phyloP scores from a whole-genome alignment of 352 stramenopile genomes.

The Phytopythium chamaehyphon region DNA sequence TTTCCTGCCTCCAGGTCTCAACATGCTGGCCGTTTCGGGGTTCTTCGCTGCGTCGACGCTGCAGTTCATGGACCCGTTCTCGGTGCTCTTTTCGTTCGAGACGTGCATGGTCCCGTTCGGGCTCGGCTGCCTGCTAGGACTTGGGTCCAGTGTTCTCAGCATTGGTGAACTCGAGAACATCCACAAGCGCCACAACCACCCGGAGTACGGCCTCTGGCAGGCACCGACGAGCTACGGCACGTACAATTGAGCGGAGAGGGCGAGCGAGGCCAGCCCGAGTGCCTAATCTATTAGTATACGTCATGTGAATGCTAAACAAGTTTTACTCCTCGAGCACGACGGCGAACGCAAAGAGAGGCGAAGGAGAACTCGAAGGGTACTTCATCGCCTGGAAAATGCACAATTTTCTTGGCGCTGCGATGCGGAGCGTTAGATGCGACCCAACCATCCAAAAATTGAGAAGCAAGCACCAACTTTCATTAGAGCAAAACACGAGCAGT shows the following conservation, averaged over 20 bases:
- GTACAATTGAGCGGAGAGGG: not conserved
- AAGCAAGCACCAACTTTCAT: constrained; percentile 51
- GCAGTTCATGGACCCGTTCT: constrained; percentile 83
- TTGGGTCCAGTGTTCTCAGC: constrained; percentile 63
- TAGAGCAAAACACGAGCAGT: constrained; percentile 77
- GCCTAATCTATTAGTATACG: no score
- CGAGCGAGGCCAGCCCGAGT: not conserved
- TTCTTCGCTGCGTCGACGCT: constrained; percentile 79
- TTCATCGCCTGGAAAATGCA: no score
- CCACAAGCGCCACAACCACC: constrained; percentile 79
- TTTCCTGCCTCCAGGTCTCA: constrained; percentile 31
- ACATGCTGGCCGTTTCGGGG: constrained; percentile 53
- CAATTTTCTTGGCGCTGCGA: no score
- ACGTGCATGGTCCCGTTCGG: constrained; percentile 68
- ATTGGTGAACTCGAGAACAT: constrained; percentile 73
- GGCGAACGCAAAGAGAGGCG: not conserved
- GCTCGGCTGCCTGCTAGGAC: constrained; percentile 58
- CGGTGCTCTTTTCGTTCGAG: constrained; percentile 70
- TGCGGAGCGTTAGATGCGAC: no score
- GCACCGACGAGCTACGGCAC: constrained; percentile 36
- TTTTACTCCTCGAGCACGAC: no score
- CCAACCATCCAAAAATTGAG: no score
- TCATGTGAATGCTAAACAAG: no score
- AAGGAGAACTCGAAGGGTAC: no score
- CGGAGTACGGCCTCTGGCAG: constrained; percentile 72